Evolutionary conservation across 2,329 filamentous ascomycete genomes (phyloP).

Genomic region (Nemania diffusa): DNA sequence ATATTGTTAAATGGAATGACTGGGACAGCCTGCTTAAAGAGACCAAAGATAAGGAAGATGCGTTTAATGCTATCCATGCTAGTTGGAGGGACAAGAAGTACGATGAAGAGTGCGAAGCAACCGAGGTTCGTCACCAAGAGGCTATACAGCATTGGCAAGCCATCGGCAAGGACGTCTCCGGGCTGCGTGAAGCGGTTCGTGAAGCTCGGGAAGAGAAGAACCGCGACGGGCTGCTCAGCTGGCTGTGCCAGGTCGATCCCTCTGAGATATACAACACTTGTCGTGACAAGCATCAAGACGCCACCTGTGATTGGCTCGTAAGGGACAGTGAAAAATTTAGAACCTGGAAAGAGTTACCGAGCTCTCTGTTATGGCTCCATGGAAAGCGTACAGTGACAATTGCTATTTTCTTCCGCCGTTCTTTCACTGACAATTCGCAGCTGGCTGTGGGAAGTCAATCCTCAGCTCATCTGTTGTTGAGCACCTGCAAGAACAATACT

Average conservation of each 20-base stretch:
- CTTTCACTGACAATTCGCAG: slow-evolving; percentile 1
- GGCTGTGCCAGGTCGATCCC: slow-evolving; percentile 1
- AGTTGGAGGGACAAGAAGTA: slow-evolving; percentile 8
- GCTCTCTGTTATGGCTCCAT: slow-evolving; percentile 16
- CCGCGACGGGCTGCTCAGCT: neutral
- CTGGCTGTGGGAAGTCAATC: slow-evolving; percentile 18
- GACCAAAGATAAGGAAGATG: neutral
- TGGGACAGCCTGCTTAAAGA: slow-evolving; percentile 6
- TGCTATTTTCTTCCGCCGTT: neutral
- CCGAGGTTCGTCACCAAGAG: neutral
- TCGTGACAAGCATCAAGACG: slow-evolving; percentile 8
- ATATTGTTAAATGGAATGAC: slow-evolving; percentile 12
- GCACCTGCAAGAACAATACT: neutral
- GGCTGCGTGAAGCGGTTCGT: slow-evolving; percentile 3
- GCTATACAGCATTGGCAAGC: neutral
- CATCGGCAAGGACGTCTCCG: neutral
- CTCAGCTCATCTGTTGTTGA: slow-evolving; percentile 16
- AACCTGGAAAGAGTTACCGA: slow-evolving; percentile 8
- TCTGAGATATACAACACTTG: slow-evolving; percentile 12
- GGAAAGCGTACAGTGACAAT: slow-evolving; percentile 1
- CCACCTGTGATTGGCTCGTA: slow-evolving; percentile 12
- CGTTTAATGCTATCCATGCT: neutral
- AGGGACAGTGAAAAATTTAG: slow-evolving; percentile 2
- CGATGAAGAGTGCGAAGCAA: neutral
- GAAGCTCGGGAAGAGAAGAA: neutral